Evolutionary conservation across 140 eudicot genomes (phyloP).

Genomic region (Oenanthe javanica): DNA sequence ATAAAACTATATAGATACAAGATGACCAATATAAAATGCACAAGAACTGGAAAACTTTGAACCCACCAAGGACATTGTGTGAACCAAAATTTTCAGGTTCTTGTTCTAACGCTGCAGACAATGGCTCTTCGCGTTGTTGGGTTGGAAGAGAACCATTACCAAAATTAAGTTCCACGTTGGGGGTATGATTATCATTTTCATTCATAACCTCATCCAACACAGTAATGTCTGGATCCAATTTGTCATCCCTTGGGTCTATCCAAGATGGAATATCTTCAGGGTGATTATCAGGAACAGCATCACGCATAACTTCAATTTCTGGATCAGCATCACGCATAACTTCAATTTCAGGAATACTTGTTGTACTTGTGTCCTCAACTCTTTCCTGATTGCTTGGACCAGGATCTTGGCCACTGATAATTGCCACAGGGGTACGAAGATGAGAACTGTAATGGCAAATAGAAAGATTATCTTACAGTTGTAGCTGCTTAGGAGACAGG

Average conservation of each 20-base stretch:
- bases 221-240: conserved; percentile 33
- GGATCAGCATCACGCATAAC: conserved; percentile 40
- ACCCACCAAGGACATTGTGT: conserved; percentile 45
- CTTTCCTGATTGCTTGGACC: conserved; percentile 28
- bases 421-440: conserved; percentile 26
- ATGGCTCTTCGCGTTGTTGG: conserved; percentile 24
- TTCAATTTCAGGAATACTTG: conserved; percentile 31
- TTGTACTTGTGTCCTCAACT: conserved; percentile 22
- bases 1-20: not conserved
- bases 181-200: conserved; percentile 17
- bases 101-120: conserved; percentile 24
- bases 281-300: conserved; percentile 22
- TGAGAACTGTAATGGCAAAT: conserved; percentile 34
- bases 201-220: conserved; percentile 24
- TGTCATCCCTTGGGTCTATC: conserved; percentile 29
- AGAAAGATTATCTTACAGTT: not conserved
- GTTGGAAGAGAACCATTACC: conserved; percentile 22
- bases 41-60: too few relatives aligned
- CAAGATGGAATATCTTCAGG: conserved; percentile 14
- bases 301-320: conserved; percentile 41
- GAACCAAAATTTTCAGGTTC: conserved; percentile 20
- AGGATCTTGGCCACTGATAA: conserved; percentile 18
- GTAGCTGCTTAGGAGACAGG: not conserved
- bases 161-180: conserved; percentile 18
- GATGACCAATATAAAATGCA: not conserved